Evolutionary conservation across 306 rosid genomes (phyloP).

Genomic region (Cicer bijugum): DNA sequence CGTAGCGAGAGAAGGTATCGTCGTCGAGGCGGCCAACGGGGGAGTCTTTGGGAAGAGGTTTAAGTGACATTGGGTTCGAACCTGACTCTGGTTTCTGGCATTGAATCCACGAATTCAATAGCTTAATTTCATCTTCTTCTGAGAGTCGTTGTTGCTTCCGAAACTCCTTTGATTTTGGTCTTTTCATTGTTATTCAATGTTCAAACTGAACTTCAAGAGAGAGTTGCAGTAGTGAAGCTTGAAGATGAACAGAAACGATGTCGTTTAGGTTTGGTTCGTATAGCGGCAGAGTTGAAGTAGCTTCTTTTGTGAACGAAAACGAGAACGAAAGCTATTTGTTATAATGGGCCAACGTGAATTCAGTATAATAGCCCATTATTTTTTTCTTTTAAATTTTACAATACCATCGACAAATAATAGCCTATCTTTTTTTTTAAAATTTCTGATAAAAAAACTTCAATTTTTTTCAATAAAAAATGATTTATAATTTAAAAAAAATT

Average conservation of each 20-base stretch:
- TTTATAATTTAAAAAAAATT: too few species aligned
- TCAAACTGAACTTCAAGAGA: background rate
- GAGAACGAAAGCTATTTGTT: too few species aligned
- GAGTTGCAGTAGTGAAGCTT: background rate
- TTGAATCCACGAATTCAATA: constrained; percentile 62
- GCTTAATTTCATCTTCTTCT: constrained; percentile 56
- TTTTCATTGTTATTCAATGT: constrained; percentile 49
- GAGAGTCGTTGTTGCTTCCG: constrained; percentile 54
- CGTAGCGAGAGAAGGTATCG: constrained; percentile 61
- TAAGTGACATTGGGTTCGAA: constrained; percentile 65
- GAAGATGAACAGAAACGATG: background rate
- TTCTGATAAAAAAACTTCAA: too few species aligned
- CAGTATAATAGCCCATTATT: too few species aligned
- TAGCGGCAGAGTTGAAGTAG: background rate
- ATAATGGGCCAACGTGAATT: too few species aligned
- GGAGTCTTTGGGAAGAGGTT: constrained; percentile 50
- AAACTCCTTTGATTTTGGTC: constrained; percentile 58
- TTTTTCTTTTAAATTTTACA: too few species aligned
- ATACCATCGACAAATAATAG: too few species aligned
- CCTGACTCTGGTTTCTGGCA: constrained; percentile 62
- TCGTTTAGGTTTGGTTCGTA: constrained; percentile 6
- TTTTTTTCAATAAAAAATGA: too few species aligned
- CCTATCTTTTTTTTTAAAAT: too few species aligned
- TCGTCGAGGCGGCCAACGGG: constrained; percentile 54
- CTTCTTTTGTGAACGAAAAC: background rate